phyloP scores from a whole-genome alignment of 208 protist genomes.

The Acanthamoeba culbertsoni region DNA sequence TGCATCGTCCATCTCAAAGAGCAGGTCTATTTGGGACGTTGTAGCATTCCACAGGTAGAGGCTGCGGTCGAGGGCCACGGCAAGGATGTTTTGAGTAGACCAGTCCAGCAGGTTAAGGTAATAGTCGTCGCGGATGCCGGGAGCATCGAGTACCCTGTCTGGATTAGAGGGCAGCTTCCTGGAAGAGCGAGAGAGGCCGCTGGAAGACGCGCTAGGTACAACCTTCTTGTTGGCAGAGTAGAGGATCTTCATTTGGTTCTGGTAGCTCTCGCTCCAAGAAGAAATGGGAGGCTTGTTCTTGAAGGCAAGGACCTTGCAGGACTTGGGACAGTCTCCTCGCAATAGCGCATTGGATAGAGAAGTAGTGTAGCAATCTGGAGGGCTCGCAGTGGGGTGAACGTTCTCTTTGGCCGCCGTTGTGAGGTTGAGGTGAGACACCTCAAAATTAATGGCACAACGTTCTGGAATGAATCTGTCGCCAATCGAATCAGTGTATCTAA shows the following conservation, averaged over 20 bases:
- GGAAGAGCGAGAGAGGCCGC: background rate
- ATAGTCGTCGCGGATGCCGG: slow-evolving; percentile 98
- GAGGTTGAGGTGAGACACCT: slow-evolving; percentile 79
- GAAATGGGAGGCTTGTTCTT: slow-evolving; percentile 84
- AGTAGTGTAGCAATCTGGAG: slow-evolving; percentile 72
- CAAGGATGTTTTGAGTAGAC: slow-evolving; percentile 90
- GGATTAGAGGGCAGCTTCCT: slow-evolving; percentile 59
- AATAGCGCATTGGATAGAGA: slow-evolving; percentile 66
- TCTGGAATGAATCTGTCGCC: slow-evolving; percentile 85
- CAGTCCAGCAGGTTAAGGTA: slow-evolving; percentile 99
- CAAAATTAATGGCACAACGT: slow-evolving; percentile 79
- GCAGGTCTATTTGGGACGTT: slow-evolving; percentile 89
- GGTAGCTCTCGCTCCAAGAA: slow-evolving; percentile 62
- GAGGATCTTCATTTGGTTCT: slow-evolving; percentile 82
- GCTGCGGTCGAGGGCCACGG: slow-evolving; percentile 93
- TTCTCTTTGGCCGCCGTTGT: slow-evolving; percentile 65
- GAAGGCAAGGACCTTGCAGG: slow-evolving; percentile 86
- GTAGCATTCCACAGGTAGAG: slow-evolving; percentile 98
- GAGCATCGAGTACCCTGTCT: slow-evolving; percentile 97
- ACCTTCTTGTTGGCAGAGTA: slow-evolving; percentile 82
- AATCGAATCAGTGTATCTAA: too few relatives aligned
- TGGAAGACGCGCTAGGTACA: background rate
- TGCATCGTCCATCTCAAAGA: slow-evolving; percentile 82
- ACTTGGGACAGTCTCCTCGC: background rate
- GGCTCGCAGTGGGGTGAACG: background rate